A percentile compares a stretch with the other conserved stretches of the same genome.
phyloP scores from a whole-genome alignment of 1,139 yeast genomes.

The Saccharomyces uvarum region DNA sequence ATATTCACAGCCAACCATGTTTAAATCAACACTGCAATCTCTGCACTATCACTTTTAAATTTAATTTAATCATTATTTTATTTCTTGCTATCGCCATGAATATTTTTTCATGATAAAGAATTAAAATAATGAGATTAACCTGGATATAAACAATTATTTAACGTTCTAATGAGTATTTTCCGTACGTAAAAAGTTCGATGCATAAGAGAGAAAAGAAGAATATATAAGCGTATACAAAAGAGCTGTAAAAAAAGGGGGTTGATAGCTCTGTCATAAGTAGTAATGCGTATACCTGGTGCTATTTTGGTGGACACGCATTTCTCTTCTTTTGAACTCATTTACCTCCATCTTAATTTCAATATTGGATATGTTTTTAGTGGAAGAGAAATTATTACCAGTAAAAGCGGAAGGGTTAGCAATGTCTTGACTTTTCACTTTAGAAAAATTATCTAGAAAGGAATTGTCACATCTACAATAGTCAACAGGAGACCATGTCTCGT shows the following conservation, averaged over 20 bases:
- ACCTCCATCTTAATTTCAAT: conserved; percentile 22
- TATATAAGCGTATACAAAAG: not conserved
- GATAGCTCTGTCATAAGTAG: conserved; percentile 8
- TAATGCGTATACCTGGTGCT: conserved; percentile 27
- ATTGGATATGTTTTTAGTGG: conserved; percentile 3
- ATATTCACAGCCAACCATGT: not conserved
- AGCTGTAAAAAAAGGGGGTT: not conserved
- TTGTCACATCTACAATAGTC: conserved; percentile 26
- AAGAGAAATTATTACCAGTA: conserved; percentile 1
- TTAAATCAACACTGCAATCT: not conserved
- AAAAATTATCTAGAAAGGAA: conserved; percentile 18
- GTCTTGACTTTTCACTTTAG: conserved; percentile 12
- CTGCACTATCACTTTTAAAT: not conserved
- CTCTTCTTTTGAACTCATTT: conserved; percentile 26
- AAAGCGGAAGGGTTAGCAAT: conserved; percentile 7
- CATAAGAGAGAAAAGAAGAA: not conserved
- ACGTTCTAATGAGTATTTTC: not conserved
- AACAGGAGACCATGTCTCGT: conserved; percentile 19
- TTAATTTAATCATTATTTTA: no score
- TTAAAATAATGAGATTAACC: not conserved
- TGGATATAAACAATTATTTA: not conserved
- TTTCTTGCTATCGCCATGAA: not conserved
- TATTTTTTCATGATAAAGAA: not conserved
- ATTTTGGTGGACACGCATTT: conserved; percentile 29
- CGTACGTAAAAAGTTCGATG: not conserved